Evolutionary conservation across 2,329 filamentous ascomycete genomes (phyloP).

Genomic region (Malbranchea cinnamomea): DNA sequence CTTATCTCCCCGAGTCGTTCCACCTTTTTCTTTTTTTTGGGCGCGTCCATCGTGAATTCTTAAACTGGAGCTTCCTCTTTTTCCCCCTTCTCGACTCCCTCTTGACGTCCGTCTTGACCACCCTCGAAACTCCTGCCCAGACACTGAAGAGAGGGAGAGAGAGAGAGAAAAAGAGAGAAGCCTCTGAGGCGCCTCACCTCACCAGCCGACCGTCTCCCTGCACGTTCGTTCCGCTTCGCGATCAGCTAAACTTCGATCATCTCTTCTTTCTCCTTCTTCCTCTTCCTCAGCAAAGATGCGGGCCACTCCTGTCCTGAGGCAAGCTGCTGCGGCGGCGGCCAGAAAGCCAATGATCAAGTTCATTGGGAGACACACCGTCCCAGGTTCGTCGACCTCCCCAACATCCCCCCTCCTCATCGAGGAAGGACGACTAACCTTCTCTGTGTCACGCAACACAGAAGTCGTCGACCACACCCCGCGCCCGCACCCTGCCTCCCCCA

Average conservation of each 20-base stretch:
- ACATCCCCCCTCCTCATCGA: background rate
- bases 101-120: no score
- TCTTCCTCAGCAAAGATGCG: conserved; percentile 19
- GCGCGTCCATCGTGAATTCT: no score
- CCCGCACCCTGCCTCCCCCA: conserved; percentile 43
- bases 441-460: conserved; percentile 15
- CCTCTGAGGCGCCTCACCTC: no score
- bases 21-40: no score
- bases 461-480: conserved; percentile 40
- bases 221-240: no score
- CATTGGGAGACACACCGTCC: conserved; percentile 31
- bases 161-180: no score
- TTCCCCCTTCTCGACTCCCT: no score
- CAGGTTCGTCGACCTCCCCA: conserved; percentile 22
- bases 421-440: conserved; percentile 3
- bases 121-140: no score
- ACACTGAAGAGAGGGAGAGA: no score
- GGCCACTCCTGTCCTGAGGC: conserved; percentile 26
- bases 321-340: conserved; percentile 19
- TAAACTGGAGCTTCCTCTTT: no score
- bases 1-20: no score
- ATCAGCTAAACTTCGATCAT: conserved; percentile 1
- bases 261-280: conserved; percentile 8
- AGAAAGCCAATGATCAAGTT: conserved; percentile 36
- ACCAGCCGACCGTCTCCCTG: no score